Base-by-base conservation (phyloP, 2,329 filamentous ascomycete genomes). In the Aspergillus pseudoviridinutans region DNA sequence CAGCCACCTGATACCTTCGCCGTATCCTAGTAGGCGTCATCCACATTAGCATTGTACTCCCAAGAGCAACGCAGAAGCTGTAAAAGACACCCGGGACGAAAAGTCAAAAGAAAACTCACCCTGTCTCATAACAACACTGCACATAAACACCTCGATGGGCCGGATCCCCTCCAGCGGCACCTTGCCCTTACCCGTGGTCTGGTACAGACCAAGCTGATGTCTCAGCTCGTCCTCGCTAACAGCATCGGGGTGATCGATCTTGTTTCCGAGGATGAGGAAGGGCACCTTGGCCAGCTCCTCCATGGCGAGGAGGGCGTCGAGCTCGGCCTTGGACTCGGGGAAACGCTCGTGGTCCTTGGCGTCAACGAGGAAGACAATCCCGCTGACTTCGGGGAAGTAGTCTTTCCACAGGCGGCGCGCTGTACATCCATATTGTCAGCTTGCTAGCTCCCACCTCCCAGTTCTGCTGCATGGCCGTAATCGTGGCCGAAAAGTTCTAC, bases 141-240 rank as follows among this genome's bases (percentile, higher is more conserved):
- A 97, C 94, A 99, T 96, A 79, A 97, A 97, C 62, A 97, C 86
- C 84, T 99, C 94, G 71, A 99, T 93, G 25, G 92, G 91, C 68
- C 92, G 84, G 77, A 96, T 96, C 35, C 91, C 91, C 81, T 96
- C 92, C 66, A 94, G 82, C 63, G 89, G 90, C 61, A 95, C 88
- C 84, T 95, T 96, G 78, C 92, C 92, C 85, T 97, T 96, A 70
- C 92, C 92, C 60, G 91, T 96, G 56, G 92, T 96, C 79, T 97
- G 93, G 80, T 95, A 97, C 71, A 99, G 79, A 62, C 94, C 94
- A 58, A 99, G 83, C 76, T 92, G 89, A 74, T 93, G 88, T 76
- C 94, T 86, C 72, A 97, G 84, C 80, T 97, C 91, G 70, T 97
- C 93, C 83, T 99, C 94, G 64, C 89, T 93, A 55, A 97, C 88